Evolutionary conservation across 768 basidiomycete species (phyloP).

Genomic region (Porpolomopsis calyptriformis): DNA sequence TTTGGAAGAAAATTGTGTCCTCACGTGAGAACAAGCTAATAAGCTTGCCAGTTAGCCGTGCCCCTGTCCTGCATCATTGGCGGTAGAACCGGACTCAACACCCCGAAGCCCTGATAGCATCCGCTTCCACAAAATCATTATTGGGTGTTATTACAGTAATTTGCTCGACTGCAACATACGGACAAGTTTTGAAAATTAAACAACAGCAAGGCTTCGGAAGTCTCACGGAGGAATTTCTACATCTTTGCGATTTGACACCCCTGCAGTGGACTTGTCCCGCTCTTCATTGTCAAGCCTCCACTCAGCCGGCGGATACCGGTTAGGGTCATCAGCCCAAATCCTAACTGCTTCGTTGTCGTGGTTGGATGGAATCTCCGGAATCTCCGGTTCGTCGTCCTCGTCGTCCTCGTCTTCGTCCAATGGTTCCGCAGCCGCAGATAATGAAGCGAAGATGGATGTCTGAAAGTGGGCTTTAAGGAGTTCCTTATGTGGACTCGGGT

Average conservation of each 20-base stretch:
- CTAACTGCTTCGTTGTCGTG: slow-evolving; percentile 1
- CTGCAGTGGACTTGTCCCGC: not conserved
- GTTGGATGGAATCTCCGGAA: slow-evolving; percentile 1
- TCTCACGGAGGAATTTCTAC: not conserved
- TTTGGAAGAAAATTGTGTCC: too few relatives aligned
- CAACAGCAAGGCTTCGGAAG: not conserved
- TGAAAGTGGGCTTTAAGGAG: slow-evolving; percentile 4
- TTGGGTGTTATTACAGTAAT: too few relatives aligned
- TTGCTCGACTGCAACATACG: too few relatives aligned
- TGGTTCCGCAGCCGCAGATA: slow-evolving; percentile 2
- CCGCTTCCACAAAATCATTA: too few relatives aligned
- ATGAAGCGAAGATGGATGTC: slow-evolving; percentile 1
- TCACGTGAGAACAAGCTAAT: too few relatives aligned
- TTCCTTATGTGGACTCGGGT: slow-evolving; percentile 3
- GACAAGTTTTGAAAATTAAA: too few relatives aligned
- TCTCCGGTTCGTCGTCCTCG: slow-evolving; percentile 2
- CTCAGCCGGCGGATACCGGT: slow-evolving; percentile 1
- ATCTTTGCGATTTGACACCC: slow-evolving; percentile 1
- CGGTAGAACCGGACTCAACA: too few relatives aligned
- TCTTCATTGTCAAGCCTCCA: slow-evolving; percentile 1
- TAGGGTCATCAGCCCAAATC: slow-evolving; percentile 3
- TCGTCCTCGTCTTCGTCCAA: slow-evolving; percentile 4
- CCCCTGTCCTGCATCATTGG: too few relatives aligned
- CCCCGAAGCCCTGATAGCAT: too few relatives aligned
- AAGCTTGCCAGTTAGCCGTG: too few relatives aligned